These are phyloP conservation scores for Mikania micrantha DNA, from an alignment of 129 eudicot species.

Conservation along the genomic window DNA sequence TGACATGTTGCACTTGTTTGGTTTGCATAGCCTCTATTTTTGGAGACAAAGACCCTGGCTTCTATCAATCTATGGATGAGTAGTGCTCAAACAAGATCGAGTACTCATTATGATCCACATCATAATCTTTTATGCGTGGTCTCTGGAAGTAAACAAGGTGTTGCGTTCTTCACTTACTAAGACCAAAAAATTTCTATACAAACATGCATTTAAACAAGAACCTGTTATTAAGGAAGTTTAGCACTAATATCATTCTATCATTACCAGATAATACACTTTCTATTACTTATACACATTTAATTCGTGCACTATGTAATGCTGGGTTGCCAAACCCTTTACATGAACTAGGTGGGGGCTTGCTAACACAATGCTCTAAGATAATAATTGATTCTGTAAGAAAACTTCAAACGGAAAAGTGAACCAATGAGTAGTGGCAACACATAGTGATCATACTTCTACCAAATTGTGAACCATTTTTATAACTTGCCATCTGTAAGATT, in stretches of 20 bases:
- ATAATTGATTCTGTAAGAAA: neutral
- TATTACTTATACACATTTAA: neutral
- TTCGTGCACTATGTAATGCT: neutral
- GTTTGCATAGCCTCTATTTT: conserved; percentile 55
- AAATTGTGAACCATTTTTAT: neutral
- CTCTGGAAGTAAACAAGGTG: conserved; percentile 82
- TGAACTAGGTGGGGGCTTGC: neutral
- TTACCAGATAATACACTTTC: neutral
- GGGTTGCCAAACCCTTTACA: neutral
- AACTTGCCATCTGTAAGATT: neutral
- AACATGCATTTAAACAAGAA: neutral
- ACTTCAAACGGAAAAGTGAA: neutral
- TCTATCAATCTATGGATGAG: conserved; percentile 95
- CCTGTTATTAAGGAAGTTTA: neutral
- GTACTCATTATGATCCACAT: conserved; percentile 98
- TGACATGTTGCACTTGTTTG: conserved; percentile 2
- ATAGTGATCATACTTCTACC: neutral
- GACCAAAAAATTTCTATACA: neutral
- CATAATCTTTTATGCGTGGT: conserved; percentile 84
- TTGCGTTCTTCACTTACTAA: neutral
- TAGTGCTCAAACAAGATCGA: conserved; percentile 59
- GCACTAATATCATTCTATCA: neutral
- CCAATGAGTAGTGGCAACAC: neutral
- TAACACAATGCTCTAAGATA: neutral
- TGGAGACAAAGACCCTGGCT: conserved; percentile 50